A percentile compares a stretch with the other conserved stretches of the same genome.
Conservation (phyloP, 345 rosid genomes). For the Raphanus raphanistrum region DNA sequence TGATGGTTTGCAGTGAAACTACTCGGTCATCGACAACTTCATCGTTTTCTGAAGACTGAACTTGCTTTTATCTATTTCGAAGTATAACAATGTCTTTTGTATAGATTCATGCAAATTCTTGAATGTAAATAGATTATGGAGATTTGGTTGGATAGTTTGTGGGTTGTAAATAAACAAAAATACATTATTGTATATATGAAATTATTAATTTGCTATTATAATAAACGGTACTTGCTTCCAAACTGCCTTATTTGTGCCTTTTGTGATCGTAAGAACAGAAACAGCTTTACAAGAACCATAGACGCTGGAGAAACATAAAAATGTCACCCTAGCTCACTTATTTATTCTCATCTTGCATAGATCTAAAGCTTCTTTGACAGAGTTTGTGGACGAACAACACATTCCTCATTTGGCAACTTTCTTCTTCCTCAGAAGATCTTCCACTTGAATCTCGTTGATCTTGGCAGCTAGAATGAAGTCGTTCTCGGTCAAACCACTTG, state of each 20-base stretch:
- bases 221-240: conserved; percentile 1
- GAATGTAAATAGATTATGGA: conserved; percentile 34
- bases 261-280: conserved; percentile 4
- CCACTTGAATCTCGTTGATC: conserved; percentile 64
- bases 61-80: conserved; percentile 15
- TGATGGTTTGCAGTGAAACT: conserved; percentile 35
- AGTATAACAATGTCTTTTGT: conserved; percentile 12
- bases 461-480: conserved; percentile 94
- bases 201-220: background rate
- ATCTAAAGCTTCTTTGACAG: conserved; percentile 11
- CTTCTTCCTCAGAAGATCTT: conserved; percentile 60
- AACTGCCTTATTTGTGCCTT: background rate
- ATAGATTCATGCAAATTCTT: conserved; percentile 36
- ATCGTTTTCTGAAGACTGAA: conserved; percentile 15
- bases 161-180: conserved; percentile 27
- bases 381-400: background rate
- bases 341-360: conserved; percentile 4
- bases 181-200: background rate
- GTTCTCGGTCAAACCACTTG: conserved; percentile 85
- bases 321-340: background rate
- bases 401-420: conserved; percentile 28
- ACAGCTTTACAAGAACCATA: conserved; percentile 8
- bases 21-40: conserved; percentile 11
- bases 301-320: conserved; percentile 10
- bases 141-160: conserved; percentile 20